These are phyloP conservation scores for Haplosporangium sp. DNA, from an alignment of 371 early-diverging fungal genomes.

Conservation along the genomic window DNA sequence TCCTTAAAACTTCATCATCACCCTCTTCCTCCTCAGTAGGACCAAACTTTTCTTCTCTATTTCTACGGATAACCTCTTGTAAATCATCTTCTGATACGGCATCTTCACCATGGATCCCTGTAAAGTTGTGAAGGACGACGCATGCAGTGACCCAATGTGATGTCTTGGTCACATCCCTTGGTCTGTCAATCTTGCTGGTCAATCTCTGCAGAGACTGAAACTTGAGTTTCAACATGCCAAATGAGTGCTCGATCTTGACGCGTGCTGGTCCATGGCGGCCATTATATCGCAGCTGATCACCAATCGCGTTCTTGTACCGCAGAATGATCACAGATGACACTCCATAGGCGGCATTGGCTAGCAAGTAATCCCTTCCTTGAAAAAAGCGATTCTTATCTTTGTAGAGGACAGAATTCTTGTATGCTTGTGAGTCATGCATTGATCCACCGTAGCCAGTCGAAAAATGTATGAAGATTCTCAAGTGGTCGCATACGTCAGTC, in stretches of 20 bases:
- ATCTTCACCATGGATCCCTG: no score
- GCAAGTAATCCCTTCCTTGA: background rate
- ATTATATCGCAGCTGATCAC: background rate
- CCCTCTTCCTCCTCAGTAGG: no score
- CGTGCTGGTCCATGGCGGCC: background rate
- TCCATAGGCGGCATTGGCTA: constrained; percentile 5
- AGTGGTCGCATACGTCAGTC: no score
- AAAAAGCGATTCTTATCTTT: background rate
- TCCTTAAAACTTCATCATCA: no score
- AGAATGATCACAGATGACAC: background rate
- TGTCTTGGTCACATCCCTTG: background rate
- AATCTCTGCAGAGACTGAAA: constrained; percentile 5
- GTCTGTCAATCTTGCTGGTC: background rate
- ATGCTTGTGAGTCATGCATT: no score
- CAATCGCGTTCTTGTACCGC: background rate
- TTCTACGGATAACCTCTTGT: no score
- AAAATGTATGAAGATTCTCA: no score
- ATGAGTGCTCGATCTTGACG: constrained; percentile 15
- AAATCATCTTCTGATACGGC: no score
- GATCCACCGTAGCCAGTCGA: no score
- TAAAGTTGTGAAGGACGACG: constrained; percentile 1
- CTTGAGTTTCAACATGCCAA: constrained; percentile 19
- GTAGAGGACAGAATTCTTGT: background rate
- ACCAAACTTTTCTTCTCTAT: no score
- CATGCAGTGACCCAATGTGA: constrained; percentile 7